Evolutionary conservation across 179 eudicot species (phyloP).

Genomic region (Gypsophila paniculata): DNA sequence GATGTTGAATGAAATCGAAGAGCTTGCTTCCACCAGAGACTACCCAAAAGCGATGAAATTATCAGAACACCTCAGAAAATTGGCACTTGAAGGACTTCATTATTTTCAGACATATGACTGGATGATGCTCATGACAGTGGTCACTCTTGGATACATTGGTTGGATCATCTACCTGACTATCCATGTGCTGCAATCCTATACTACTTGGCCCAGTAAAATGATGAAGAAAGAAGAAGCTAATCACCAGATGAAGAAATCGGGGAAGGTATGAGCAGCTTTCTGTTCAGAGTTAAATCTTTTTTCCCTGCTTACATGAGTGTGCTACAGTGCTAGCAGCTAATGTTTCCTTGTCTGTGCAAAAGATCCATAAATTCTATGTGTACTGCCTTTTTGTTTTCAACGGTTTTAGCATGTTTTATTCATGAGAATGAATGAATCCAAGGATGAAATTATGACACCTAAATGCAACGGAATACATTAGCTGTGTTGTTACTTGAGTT

Average conservation of each 20-base stretch:
- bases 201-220: constrained; percentile 47
- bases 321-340: neutral
- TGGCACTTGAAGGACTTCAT: constrained; percentile 84
- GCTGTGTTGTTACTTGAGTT: neutral
- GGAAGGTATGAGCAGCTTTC: constrained; percentile 44
- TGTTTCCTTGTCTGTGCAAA: neutral
- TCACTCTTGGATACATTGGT: constrained; percentile 89
- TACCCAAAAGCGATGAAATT: constrained; percentile 62
- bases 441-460: constrained; percentile 2
- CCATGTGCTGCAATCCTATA: constrained; percentile 82
- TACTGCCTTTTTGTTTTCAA: neutral
- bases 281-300: constrained; percentile 1
- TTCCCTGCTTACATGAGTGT: neutral
- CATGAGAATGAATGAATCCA: neutral
- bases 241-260: constrained; percentile 30
- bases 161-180: constrained; percentile 80
- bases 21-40: constrained; percentile 50
- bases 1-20: constrained; percentile 58
- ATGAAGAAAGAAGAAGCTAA: constrained; percentile 45
- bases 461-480: neutral
- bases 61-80: constrained; percentile 66
- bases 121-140: constrained; percentile 85
- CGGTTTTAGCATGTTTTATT: neutral
- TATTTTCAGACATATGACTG: constrained; percentile 99
- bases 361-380: neutral